Conservation (phyloP, 805 yeast genomes). For the Barnettozyma siamensis region DNA sequence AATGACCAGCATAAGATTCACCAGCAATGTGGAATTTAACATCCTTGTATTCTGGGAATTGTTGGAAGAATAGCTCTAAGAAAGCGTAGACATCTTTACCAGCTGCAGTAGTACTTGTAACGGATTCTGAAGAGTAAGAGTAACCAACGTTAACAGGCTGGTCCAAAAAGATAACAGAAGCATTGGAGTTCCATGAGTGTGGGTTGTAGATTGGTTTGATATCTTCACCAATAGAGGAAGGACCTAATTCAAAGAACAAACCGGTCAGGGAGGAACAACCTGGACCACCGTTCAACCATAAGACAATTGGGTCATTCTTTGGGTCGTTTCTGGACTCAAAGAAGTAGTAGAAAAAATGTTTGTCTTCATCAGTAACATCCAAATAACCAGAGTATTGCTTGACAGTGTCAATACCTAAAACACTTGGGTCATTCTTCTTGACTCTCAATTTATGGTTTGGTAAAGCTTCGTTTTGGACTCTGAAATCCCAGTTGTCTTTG, state of each 20-base stretch:
- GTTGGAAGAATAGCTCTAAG: slow-evolving; percentile 73
- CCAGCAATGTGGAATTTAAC: slow-evolving; percentile 73
- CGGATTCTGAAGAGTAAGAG: slow-evolving; percentile 64
- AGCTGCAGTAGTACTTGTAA: slow-evolving; percentile 72
- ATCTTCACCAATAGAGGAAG: slow-evolving; percentile 62
- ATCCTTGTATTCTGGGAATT: slow-evolving; percentile 65
- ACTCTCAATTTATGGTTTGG: slow-evolving; percentile 56
- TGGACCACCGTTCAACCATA: slow-evolving; percentile 95
- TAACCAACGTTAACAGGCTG: slow-evolving; percentile 94
- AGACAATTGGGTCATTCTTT: slow-evolving; percentile 71
- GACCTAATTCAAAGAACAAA: slow-evolving; percentile 86
- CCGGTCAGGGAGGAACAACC: slow-evolving; percentile 94
- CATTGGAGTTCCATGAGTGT: slow-evolving; percentile 86
- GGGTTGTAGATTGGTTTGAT: slow-evolving; percentile 74
- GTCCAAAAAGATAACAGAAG: slow-evolving; percentile 85
- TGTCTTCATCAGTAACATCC: slow-evolving; percentile 76
- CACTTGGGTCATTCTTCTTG: slow-evolving; percentile 49
- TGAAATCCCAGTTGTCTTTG: slow-evolving; percentile 31
- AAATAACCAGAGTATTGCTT: slow-evolving; percentile 83
- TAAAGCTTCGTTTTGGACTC: slow-evolving; percentile 32
- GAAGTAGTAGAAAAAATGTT: slow-evolving; percentile 86
- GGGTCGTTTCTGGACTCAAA: slow-evolving; percentile 92
- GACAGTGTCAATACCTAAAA: slow-evolving; percentile 73
- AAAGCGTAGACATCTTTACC: slow-evolving; percentile 85
- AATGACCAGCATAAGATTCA: slow-evolving; percentile 82